Conservation (phyloP, 495 filamentous ascomycete genomes). For the Tuber aestivum region DNA sequence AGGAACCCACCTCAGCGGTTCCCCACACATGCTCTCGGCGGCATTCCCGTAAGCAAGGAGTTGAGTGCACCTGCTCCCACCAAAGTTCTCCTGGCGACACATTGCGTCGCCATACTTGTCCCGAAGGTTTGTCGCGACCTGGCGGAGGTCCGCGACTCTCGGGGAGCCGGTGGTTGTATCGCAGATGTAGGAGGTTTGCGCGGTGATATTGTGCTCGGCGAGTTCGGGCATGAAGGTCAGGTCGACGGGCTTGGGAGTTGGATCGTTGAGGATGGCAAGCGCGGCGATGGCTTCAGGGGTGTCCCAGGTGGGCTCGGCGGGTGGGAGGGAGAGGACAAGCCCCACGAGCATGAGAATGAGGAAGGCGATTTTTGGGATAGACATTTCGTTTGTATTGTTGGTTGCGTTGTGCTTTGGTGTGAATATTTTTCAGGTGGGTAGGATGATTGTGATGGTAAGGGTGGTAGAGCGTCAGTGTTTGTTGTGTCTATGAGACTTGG, state of each 20-base stretch:
- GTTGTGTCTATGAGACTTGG: no score
- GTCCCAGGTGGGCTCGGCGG: not conserved
- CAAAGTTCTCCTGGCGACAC: not conserved
- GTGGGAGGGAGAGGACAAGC: not conserved
- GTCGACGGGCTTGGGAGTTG: not conserved
- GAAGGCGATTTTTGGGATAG: not conserved
- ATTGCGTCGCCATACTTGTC: not conserved
- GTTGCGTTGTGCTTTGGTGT: not conserved
- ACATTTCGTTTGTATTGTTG: not conserved
- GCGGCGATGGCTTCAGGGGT: not conserved
- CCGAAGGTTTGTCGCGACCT: not conserved
- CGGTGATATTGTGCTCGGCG: not conserved
- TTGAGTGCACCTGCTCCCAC: not conserved
- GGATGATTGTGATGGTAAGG: no score
- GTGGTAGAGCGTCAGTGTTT: no score
- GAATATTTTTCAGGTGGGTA: no score
- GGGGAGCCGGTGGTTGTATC: not conserved
- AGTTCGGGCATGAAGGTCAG: not conserved
- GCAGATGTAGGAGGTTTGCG: not conserved
- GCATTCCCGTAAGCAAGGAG: not conserved
- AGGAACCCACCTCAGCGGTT: not conserved
- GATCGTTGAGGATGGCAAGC: not conserved
- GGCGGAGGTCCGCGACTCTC: not conserved
- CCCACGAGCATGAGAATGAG: not conserved
- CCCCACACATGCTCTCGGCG: not conserved